These are phyloP conservation scores for Ophiostoma tasmaniense DNA, from an alignment of 2,329 filamentous ascomycete species.

Conservation along the genomic window DNA sequence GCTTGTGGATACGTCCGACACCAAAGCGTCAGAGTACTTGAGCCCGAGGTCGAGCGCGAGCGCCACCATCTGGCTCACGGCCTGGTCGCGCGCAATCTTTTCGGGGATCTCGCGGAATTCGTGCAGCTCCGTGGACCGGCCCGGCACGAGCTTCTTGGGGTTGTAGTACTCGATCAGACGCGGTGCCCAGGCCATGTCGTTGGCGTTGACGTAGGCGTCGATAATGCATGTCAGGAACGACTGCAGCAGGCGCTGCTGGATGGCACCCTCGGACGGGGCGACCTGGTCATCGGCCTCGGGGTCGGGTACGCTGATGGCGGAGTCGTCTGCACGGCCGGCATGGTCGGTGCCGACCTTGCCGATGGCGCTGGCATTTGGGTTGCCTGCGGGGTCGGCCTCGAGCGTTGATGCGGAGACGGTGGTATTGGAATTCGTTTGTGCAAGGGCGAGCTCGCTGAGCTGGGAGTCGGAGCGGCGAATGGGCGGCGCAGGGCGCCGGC, in stretches of 20 bases:
- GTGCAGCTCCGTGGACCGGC: constrained; percentile 52
- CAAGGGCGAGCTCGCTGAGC: constrained; percentile 8
- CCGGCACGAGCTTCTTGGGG: constrained; percentile 54
- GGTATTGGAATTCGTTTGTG: not conserved
- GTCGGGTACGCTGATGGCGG: constrained; percentile 50
- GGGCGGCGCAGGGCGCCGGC: constrained; percentile 55
- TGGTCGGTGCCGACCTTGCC: constrained; percentile 36
- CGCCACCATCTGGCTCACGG: constrained; percentile 64
- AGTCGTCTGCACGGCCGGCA: constrained; percentile 35
- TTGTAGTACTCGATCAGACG: constrained; percentile 60
- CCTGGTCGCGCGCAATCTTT: constrained; percentile 52
- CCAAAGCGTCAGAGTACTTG: constrained; percentile 36
- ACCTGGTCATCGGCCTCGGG: constrained; percentile 50
- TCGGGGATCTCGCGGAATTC: constrained; percentile 53
- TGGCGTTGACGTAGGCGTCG: constrained; percentile 60
- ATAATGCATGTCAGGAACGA: constrained; percentile 71
- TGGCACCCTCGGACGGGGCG: constrained; percentile 48
- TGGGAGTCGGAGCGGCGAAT: constrained; percentile 40
- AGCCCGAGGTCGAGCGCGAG: constrained; percentile 56
- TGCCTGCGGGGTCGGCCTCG: not conserved
- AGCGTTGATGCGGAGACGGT: not conserved
- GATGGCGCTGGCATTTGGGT: constrained; percentile 24
- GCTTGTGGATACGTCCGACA: constrained; percentile 33
- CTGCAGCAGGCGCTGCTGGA: constrained; percentile 59
- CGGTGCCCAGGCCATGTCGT: constrained; percentile 52